Evolutionary conservation across 305 asterid species (phyloP).

Genomic region (Fraxinus dipetala): DNA sequence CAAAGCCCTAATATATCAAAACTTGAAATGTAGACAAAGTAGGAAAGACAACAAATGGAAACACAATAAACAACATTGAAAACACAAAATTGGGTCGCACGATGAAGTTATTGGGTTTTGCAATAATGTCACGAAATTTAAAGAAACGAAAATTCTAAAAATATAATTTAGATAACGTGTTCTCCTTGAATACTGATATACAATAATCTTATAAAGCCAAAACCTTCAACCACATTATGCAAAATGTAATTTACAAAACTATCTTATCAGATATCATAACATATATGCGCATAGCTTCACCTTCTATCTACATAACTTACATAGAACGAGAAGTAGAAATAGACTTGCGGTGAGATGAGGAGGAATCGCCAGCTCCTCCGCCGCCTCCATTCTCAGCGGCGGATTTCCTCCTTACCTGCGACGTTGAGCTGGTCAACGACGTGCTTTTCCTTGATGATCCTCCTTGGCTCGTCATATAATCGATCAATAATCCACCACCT

Average conservation of each 20-base stretch:
- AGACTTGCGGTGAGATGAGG: background rate
- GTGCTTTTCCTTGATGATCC: conserved; percentile 16
- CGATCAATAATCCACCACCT: background rate
- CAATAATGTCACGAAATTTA: background rate
- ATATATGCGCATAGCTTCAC: background rate
- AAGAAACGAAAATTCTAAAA: background rate
- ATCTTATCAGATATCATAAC: background rate
- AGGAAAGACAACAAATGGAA: background rate
- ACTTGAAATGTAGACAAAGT: background rate
- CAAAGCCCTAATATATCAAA: background rate
- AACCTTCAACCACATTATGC: background rate
- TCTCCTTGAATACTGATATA: background rate
- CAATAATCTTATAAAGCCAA: background rate
- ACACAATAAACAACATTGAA: background rate
- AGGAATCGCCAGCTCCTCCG: conserved; percentile 2
- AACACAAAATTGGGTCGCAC: background rate
- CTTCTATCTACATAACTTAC: background rate
- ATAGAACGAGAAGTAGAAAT: conserved; percentile 8
- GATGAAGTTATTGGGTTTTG: background rate
- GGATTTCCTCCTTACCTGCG: background rate
- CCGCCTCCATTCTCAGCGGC: conserved; percentile 1
- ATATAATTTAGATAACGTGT: background rate
- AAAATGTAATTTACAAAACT: background rate
- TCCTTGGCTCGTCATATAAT: conserved; percentile 13
- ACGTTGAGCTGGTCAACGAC: conserved; percentile 5